Evolutionary conservation across 805 yeast genomes (phyloP).

Genomic region (Barnettozyma sp.): DNA sequence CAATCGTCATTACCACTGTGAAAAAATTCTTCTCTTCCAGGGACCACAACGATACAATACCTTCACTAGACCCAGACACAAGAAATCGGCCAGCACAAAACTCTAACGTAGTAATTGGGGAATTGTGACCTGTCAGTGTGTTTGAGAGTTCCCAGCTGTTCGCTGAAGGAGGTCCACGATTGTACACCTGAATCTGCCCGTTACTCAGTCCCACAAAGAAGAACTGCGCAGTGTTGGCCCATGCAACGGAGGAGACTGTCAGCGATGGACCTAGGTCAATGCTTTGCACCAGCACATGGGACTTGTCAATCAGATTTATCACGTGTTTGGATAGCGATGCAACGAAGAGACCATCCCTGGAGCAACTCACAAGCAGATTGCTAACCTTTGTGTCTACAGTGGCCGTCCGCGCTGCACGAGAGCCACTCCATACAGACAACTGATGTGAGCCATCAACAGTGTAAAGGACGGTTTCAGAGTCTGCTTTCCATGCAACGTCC

Average conservation of each 20-base stretch:
- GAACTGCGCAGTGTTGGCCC: conserved; percentile 31
- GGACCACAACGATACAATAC: conserved; percentile 47
- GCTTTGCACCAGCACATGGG: conserved; percentile 22
- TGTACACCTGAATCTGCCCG: conserved; percentile 35
- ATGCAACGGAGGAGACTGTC: conserved; percentile 21
- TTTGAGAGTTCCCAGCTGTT: conserved; percentile 7
- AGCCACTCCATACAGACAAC: conserved; percentile 1
- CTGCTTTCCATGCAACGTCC: conserved; percentile 14
- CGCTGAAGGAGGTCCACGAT: conserved; percentile 9
- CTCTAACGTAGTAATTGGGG: conserved; percentile 40
- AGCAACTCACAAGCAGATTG: conserved; percentile 23
- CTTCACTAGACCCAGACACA: conserved; percentile 51
- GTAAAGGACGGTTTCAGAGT: conserved; percentile 1
- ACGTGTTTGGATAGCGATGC: conserved; percentile 36
- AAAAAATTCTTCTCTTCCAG: conserved; percentile 24
- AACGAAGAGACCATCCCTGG: conserved; percentile 37
- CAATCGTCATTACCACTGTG: conserved; percentile 32
- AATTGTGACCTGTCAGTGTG: conserved; percentile 39
- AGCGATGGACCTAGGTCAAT: conserved; percentile 27
- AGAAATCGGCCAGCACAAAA: conserved; percentile 44
- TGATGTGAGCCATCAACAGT: conserved; percentile 2
- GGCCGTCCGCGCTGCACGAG: conserved; percentile 24
- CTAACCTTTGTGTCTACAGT: conserved; percentile 26
- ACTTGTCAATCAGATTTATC: conserved; percentile 30
- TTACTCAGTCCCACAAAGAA: conserved; percentile 40